Evolutionary conservation across 176 grass and related monocot species (phyloP).

Genomic region (Microstegium vimineum): DNA sequence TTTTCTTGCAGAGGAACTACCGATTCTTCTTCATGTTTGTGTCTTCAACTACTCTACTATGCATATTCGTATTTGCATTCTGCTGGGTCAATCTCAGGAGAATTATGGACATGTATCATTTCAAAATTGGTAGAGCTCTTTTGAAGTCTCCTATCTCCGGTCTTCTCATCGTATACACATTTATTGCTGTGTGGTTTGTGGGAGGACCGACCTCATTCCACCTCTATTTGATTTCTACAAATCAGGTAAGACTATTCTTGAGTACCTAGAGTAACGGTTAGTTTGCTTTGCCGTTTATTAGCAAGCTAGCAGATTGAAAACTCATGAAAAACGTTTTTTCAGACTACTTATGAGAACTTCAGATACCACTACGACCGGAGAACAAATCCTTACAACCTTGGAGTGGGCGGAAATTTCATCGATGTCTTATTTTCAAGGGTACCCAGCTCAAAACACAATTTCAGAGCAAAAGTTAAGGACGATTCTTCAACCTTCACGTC

Average conservation of each 20-base stretch:
- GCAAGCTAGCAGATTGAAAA: background rate
- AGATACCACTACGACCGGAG: conserved; percentile 67
- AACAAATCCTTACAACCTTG: conserved; percentile 82
- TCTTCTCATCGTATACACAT: conserved; percentile 84
- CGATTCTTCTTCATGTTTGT: conserved; percentile 93
- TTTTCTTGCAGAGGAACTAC: conserved; percentile 85
- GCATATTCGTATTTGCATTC: conserved; percentile 82
- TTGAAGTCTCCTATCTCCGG: conserved; percentile 67
- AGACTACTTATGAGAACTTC: conserved; percentile 99
- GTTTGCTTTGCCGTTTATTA: conserved; percentile 2
- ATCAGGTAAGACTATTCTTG: conserved; percentile 58
- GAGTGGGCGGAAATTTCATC: conserved; percentile 46
- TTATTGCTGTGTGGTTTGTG: conserved; percentile 84
- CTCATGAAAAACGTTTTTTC: conserved; percentile 20
- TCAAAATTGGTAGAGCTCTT: conserved; percentile 65
- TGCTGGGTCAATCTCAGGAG: conserved; percentile 71
- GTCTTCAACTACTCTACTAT: conserved; percentile 69
- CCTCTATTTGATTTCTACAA: conserved; percentile 81
- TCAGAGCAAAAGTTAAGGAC: conserved; percentile 64
- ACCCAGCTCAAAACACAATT: conserved; percentile 72
- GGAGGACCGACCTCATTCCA: conserved; percentile 92
- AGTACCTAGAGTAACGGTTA: background rate
- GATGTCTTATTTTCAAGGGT: conserved; percentile 71
- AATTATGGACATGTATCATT: conserved; percentile 58
- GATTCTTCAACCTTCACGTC: conserved; percentile 53